Base-by-base conservation (phyloP, 768 basidiomycete genomes). In the Leccinum broughii region DNA sequence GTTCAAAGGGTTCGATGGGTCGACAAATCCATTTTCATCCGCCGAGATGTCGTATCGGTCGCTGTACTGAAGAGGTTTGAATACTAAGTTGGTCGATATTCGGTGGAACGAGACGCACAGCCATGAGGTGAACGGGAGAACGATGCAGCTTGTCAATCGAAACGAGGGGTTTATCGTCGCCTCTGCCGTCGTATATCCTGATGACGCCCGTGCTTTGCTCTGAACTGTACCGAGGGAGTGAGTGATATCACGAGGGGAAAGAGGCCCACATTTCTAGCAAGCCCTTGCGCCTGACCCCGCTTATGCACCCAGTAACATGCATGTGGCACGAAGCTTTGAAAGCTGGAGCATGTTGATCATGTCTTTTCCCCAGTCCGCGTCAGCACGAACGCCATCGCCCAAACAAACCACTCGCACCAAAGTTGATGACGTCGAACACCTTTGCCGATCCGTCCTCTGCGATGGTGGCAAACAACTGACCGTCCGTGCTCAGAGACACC, bases 291-390 rank as follows among this genome's bases (percentile, higher is more conserved):
- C 67, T 95, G 88, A 52, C 93, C 94, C n/a, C 90, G 84, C 60
- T 80, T 81, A 74, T 99, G 97, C 6, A 98, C 90, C 96, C 96
- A 99, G 71, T 93, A 95, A 68, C 93, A 96, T 11, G 93, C 81
- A 63, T 88, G 88, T 10, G 97, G 97, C 20, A 80, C 83, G 70
- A 85, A 98, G 2, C 85, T 89, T 57, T 93, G 87, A 63, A 53
- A 99, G 80, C 70, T 93, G 92, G 62, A 99, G 84, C 75, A 98
- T 97, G 73, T 97, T 98, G 69, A 98, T 98, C 96, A 98, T 98
- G 73, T 99, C 96, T 98, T 41, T 32, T 56, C 54, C 41, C 56
- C 55, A 4, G 7, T 50, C 17, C 39, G 35, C 50, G 39, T 50
- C 48, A 20, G 22, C 35, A 28, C n/a, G 46, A n/a, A 22, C 6